phyloP scores from a whole-genome alignment of 2,329 filamentous ascomycete species.

The Aspergillus hiratsukae region DNA sequence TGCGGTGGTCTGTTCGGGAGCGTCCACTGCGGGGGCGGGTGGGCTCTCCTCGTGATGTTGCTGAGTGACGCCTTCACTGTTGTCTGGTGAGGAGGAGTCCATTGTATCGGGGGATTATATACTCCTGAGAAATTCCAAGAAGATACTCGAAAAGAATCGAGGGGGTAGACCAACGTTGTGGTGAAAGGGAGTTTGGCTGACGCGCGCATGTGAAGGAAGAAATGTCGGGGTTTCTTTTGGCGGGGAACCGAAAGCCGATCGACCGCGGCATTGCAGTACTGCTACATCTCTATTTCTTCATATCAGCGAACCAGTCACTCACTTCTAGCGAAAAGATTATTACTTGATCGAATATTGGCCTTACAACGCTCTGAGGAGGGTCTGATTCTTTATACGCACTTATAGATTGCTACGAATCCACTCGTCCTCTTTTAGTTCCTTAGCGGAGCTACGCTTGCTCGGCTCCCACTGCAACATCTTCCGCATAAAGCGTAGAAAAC shows the following conservation, averaged over 20 bases:
- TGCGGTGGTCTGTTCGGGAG: neutral
- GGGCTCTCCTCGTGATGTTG: neutral
- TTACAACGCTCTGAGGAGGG: too few species aligned
- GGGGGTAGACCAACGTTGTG: neutral
- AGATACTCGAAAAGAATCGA: neutral
- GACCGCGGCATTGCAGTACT: conserved; percentile 10
- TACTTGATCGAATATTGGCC: too few species aligned
- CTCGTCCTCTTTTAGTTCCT: conserved; percentile 25
- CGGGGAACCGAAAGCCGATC: conserved; percentile 26
- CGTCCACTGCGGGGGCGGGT: neutral
- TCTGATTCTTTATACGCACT: too few species aligned
- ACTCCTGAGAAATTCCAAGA: neutral
- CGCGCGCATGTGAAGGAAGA: conserved; percentile 20
- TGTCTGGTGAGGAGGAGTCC: neutral
- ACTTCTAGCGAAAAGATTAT: too few species aligned
- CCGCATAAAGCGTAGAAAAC: conserved; percentile 29
- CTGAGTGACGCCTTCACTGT: neutral
- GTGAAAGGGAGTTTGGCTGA: neutral
- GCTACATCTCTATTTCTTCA: too few species aligned
- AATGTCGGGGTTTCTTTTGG: conserved; percentile 11
- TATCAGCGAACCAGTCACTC: too few species aligned
- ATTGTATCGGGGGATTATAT: neutral
- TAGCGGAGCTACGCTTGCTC: conserved; percentile 25
- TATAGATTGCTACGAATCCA: conserved; percentile 11
- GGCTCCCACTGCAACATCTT: conserved; percentile 39